Conservation (phyloP, 371 early-diverging fungal genomes). For the Syncephalis fuscata region DNA sequence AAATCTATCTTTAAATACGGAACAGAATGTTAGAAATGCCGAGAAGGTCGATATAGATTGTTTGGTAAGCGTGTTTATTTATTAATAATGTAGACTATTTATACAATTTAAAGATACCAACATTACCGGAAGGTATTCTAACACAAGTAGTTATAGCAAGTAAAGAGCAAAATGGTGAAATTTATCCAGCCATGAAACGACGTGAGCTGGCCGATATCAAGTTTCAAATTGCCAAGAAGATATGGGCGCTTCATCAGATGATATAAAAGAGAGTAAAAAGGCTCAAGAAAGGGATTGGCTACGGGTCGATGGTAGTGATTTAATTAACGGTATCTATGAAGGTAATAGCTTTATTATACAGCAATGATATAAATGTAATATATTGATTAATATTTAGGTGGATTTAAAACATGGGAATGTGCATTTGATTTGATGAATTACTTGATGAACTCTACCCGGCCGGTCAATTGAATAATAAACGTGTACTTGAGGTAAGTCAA, state of each 20-base stretch:
- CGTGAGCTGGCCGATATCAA: slow-evolving; percentile 69
- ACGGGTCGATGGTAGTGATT: slow-evolving; percentile 45
- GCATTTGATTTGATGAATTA: slow-evolving; percentile 65
- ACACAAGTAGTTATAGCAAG: no score
- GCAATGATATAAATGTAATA: not conserved
- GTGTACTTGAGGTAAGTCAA: slow-evolving; percentile 36
- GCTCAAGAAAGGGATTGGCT: slow-evolving; percentile 15
- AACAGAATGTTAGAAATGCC: no score
- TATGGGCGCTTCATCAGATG: no score
- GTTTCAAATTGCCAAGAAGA: slow-evolving; percentile 63
- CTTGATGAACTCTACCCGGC: slow-evolving; percentile 24
- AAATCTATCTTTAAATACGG: no score
- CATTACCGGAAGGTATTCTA: no score
- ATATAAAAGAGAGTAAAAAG: slow-evolving; percentile 7
- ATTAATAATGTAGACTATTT: no score
- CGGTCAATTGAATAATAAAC: slow-evolving; percentile 23
- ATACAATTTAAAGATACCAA: no score
- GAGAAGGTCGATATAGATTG: no score
- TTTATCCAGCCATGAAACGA: slow-evolving; percentile 19
- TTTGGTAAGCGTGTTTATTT: no score
- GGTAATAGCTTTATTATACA: slow-evolving; percentile 15
- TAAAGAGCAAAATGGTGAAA: no score
- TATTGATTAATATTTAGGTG: slow-evolving; percentile 26
- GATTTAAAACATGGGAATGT: slow-evolving; percentile 94
- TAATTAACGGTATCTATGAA: slow-evolving; percentile 78